Percentiles rank a stretch among this genome's conserved stretches.
Conservation (phyloP, 2,329 filamentous ascomycete species). For the Sclerotinia spermophila region DNA sequence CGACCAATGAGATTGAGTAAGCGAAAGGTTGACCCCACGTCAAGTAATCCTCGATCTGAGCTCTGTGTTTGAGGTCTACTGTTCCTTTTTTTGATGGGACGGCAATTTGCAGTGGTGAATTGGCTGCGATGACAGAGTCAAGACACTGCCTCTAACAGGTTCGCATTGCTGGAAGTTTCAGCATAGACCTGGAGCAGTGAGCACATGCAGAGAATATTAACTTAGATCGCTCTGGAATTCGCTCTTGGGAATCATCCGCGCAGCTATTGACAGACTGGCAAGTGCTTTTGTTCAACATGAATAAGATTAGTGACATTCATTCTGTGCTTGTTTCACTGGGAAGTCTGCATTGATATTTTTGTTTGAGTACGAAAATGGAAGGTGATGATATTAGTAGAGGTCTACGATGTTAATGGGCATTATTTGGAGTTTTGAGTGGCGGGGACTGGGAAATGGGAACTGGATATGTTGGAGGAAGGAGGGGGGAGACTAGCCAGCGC, state of each 20-base stretch:
- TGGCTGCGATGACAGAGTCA: background rate
- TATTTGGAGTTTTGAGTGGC: background rate
- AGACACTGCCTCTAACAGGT: background rate
- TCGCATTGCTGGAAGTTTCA: background rate
- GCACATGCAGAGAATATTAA: background rate
- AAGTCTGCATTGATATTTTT: background rate
- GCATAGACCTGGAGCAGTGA: background rate
- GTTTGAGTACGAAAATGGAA: background rate
- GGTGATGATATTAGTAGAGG: background rate
- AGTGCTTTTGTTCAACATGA: background rate
- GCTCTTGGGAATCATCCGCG: background rate
- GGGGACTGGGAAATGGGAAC: background rate
- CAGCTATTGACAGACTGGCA: background rate
- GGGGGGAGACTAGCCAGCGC: background rate
- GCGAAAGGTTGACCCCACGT: too few species aligned
- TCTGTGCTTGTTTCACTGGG: too few species aligned
- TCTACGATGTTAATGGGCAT: background rate
- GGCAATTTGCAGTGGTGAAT: background rate
- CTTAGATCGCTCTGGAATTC: background rate
- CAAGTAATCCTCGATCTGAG: background rate
- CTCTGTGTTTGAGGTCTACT: background rate
- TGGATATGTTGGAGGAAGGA: background rate
- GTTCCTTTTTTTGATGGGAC: background rate
- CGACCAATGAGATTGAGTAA: background rate
- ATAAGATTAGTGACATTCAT: background rate